phyloP scores from a whole-genome alignment of 2,329 filamentous ascomycete species.

The Cladophialophora exuberans region DNA sequence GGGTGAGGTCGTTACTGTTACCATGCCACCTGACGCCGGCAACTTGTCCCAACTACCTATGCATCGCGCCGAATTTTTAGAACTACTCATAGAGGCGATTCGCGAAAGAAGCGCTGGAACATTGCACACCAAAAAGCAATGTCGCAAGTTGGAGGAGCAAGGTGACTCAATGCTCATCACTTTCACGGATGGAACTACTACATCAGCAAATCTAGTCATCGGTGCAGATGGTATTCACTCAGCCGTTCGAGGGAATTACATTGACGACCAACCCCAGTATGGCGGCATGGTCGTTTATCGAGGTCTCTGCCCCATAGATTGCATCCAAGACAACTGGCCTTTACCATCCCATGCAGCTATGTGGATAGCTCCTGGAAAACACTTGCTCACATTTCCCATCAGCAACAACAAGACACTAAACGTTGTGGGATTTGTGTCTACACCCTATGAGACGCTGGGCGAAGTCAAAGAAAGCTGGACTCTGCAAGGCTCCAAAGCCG shows the following conservation, averaged over 20 bases:
- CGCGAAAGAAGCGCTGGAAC: too few relatives aligned
- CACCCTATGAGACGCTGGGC: constrained; percentile 35
- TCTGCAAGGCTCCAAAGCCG: constrained; percentile 33
- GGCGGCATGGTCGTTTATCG: constrained; percentile 23
- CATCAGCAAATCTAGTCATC: constrained; percentile 31
- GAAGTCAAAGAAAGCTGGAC: constrained; percentile 45
- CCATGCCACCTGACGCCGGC: constrained; percentile 27
- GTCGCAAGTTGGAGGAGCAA: too few relatives aligned
- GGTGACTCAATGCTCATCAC: constrained; percentile 12
- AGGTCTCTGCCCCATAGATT: constrained; percentile 11
- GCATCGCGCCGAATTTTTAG: constrained; percentile 44
- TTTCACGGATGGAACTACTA: constrained; percentile 34
- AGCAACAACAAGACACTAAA: constrained; percentile 40
- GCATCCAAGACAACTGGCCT: constrained; percentile 29
- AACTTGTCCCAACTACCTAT: constrained; percentile 8
- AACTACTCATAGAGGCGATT: too few relatives aligned
- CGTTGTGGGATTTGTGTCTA: constrained; percentile 42
- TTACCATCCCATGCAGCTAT: constrained; percentile 33
- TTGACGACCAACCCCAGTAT: constrained; percentile 15
- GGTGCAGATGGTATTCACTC: constrained; percentile 34
- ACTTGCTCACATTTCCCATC: constrained; percentile 46
- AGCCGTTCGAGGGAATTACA: constrained; percentile 9
- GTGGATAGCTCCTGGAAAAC: constrained; percentile 41
- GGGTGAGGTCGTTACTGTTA: constrained; percentile 38
- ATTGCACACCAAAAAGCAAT: too few relatives aligned